Base-by-base conservation (phyloP, 208 protist species). In the Trypanosoma conorhini region DNA sequence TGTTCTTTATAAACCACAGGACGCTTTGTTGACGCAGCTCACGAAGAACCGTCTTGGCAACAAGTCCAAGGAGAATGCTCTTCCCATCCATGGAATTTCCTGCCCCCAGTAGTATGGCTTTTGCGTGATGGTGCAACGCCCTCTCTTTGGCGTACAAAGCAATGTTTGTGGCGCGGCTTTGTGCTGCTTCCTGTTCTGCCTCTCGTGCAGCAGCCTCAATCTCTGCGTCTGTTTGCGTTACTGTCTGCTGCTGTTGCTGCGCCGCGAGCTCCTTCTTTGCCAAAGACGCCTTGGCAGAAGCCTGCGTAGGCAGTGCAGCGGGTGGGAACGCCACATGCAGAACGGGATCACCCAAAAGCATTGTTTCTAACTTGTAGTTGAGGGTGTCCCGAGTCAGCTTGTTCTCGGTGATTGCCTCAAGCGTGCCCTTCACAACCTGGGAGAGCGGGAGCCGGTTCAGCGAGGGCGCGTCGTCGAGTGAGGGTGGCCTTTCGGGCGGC, bases 321-420 rank as follows among this genome's bases (percentile, higher is more conserved):
- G 31, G 15, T 33, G 66, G n/a, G 13, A 31, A 10, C 28, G 42
- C 0, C 42, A 31, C 0, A 3, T 22, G 21, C n/a, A 9, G 7
- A 54, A 72, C 5, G 38, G 58, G 12, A 44, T 69, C 59, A 42
- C 13, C 17, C 22, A 76, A 13, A 7, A 52, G 44, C 52, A 80
- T 58, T 28, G 84, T 87, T 69, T 94, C 89, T 38, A 94, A 13
- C 60, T 82, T 86, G 80, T 95, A 95, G 70, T 92, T 86, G 22
- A 90, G 76, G 22, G 72, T 75, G 42, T 91, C 78, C 50, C 79
- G 79, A 13, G 86, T 70, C 24, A 74, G 66, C 64, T 93, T 95
- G 71, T 73, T 93, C 54, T 81, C 73, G 35, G 81, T 80, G 22
- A 95, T 79, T 21, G 67, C 60, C 31, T 69, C 55, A 19, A 92